phyloP scores from a whole-genome alignment of 2,329 filamentous ascomycete genomes.

The Fusarium austroafricanum region DNA sequence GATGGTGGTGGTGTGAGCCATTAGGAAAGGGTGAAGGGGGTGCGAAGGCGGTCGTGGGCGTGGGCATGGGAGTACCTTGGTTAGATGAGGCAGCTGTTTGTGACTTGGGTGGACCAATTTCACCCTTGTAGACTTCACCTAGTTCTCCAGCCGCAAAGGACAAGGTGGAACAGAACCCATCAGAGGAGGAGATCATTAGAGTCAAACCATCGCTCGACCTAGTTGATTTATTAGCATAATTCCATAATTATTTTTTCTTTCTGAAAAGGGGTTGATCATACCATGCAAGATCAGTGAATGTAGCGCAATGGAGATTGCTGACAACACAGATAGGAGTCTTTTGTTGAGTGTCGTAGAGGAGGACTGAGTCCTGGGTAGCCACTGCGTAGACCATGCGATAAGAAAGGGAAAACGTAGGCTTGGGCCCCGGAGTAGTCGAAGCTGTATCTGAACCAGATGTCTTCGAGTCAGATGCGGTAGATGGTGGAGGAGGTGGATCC shows the following conservation, averaged over 20 bases:
- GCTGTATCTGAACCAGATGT: constrained; percentile 57
- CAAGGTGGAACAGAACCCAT: constrained; percentile 95
- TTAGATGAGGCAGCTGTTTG: constrained; percentile 62
- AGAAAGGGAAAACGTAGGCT: constrained; percentile 82
- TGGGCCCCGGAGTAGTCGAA: constrained; percentile 67
- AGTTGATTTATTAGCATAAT: constrained; percentile 46
- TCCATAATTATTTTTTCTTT: neutral
- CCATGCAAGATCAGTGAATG: constrained; percentile 97
- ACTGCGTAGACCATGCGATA: constrained; percentile 98
- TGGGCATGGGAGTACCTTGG: constrained; percentile 77
- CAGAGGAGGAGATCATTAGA: constrained; percentile 94
- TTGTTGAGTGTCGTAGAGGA: constrained; percentile 97
- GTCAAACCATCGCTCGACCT: constrained; percentile 65
- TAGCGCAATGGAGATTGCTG: constrained; percentile 96
- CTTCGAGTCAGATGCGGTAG: constrained; percentile 64
- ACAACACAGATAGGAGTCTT: constrained; percentile 93
- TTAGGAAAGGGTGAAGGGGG: constrained; percentile 69
- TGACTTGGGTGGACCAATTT: constrained; percentile 65
- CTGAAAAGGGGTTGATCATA: constrained; percentile 58
- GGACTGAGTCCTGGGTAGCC: constrained; percentile 93
- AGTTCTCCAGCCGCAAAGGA: constrained; percentile 87
- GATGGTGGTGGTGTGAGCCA: constrained; percentile 64
- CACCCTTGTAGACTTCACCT: constrained; percentile 81
- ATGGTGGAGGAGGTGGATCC: constrained; percentile 81
- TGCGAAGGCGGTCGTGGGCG: constrained; percentile 72